Conservation (phyloP, 2,329 filamentous ascomycete genomes). For the Zopfia rhizophila region DNA sequence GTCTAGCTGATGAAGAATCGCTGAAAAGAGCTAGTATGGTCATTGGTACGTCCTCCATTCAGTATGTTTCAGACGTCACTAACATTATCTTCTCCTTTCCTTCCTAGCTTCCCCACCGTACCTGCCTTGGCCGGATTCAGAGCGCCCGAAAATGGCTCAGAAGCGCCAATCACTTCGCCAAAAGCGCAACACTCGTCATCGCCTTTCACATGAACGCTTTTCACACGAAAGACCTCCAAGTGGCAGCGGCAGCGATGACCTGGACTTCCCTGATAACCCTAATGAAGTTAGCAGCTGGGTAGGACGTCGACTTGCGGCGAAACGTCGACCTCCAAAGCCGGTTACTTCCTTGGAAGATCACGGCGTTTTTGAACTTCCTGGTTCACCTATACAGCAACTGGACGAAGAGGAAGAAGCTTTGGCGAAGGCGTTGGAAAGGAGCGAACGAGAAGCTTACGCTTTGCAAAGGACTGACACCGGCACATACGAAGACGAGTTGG, state of each 20-base stretch:
- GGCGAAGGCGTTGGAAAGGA: constrained; percentile 1
- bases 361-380: neutral
- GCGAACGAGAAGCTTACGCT: neutral
- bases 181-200: constrained; percentile 1
- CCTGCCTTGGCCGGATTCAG: neutral
- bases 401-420: constrained; percentile 3
- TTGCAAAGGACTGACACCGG: no score
- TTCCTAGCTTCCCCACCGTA: neutral
- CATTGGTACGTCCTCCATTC: neutral
- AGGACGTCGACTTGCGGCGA: constrained; percentile 7
- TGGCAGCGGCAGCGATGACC: neutral
- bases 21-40: constrained; percentile 15
- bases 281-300: constrained; percentile 14
- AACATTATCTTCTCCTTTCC: no score
- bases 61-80: neutral
- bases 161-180: constrained; percentile 12
- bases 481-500: no score
- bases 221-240: neutral
- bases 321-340: constrained; percentile 11
- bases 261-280: constrained; percentile 5
- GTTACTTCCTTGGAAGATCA: neutral
- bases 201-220: neutral
- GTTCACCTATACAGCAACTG: neutral
- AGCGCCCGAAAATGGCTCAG: neutral
- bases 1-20: constrained; percentile 27